Evolutionary conservation across 2,329 filamentous ascomycete genomes (phyloP), one percentile per base, ranked within the genome.

Genomic region (Fusarium hostae): DNA sequence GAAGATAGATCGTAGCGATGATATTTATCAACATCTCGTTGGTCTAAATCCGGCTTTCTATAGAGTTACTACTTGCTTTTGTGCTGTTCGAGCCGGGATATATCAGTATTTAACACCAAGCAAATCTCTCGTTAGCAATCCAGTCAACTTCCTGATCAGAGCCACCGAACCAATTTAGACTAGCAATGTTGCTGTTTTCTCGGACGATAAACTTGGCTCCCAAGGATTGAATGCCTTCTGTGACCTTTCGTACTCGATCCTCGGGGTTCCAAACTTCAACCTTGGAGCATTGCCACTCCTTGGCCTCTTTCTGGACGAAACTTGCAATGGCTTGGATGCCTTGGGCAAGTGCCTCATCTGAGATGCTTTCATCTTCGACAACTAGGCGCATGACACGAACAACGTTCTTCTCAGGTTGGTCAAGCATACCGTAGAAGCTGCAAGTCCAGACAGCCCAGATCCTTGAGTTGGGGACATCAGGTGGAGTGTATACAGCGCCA

Each of bases 251-350:
- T 30, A 90, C 78, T 69, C 86, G 75, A 10, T 87, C 83, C 7
- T 87, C 87, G 0, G 95, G 94, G 78, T 96, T 97, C 95, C 95
- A 98, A 56, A 95, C 84, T 78, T 94, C 88, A 6, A 97, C 88
- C 48, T 89, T 86, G 43, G 86, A 84, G 82, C 94, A 89, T 47
- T 87, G 84, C 92, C 93, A 97, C 62, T 88, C 84, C 6, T 84
- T 81, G 3, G 95, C 95, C 80, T 97, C 90, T 12, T 82, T 81
- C 76, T 91, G 89, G 8, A 94, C 94, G 47, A 90, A 84, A 44
- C 83, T 81, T 47, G 97, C 79, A 30, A 97, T 86, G 5, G 88
- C 87, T 40, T 86, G 84, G 65, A 97, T 83, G 1, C 87, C 86
- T 20, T 83, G 81, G 1, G 80, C 80, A 48, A 91, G 82, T 41